Conservation (phyloP, 2,329 filamentous ascomycete species). For the Beauveria scarabaeidicola region DNA sequence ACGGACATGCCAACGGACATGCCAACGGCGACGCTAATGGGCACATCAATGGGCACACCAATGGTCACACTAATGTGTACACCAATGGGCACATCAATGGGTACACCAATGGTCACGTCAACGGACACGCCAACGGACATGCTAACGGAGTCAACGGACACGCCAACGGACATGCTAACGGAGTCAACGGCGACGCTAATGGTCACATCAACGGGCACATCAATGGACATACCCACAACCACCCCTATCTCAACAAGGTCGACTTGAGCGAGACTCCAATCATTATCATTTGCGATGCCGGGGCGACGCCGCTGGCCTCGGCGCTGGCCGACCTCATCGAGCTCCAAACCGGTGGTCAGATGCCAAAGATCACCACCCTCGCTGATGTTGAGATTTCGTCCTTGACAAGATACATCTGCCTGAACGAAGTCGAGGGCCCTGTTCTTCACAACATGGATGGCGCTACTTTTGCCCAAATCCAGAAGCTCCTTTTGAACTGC, state of each 20-base stretch:
- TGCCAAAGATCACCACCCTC: constrained; percentile 16
- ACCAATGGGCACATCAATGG: not conserved
- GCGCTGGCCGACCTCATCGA: constrained; percentile 18
- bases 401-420: constrained; percentile 26
- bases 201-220: not conserved
- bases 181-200: not conserved
- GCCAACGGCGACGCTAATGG: constrained; percentile 2
- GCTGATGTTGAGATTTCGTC: constrained; percentile 12
- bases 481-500: constrained; percentile 26
- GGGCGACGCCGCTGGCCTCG: constrained; percentile 14
- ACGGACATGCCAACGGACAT: not conserved
- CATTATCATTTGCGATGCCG: constrained; percentile 20
- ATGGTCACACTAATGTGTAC: not conserved
- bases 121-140: not conserved
- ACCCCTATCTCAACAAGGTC: not conserved
- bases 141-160: not conserved
- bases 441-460: constrained; percentile 32
- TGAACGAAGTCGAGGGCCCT: constrained; percentile 36
- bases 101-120: not conserved
- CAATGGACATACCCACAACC: not conserved
- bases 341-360: constrained; percentile 15
- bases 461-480: constrained; percentile 29
- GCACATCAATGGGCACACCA: not conserved
- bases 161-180: not conserved
- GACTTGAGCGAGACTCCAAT: constrained; percentile 14